These are phyloP conservation scores for Neurospora intermedia DNA, from an alignment of 495 filamentous ascomycete species.

Conservation along the genomic window DNA sequence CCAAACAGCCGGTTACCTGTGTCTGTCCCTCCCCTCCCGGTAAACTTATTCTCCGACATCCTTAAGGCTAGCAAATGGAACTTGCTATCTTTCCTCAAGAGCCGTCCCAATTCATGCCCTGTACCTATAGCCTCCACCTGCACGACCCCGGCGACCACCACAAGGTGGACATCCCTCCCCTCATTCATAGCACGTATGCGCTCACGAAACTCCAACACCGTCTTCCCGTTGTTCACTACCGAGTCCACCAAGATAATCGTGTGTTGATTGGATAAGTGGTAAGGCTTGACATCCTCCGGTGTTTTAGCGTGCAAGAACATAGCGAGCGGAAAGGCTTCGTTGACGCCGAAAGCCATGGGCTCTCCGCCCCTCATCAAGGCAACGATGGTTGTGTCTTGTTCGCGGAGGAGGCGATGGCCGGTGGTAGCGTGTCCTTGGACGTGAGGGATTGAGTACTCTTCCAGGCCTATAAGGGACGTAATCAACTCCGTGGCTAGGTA, in stretches of 20 bases:
- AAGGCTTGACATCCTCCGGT: conserved; percentile 32
- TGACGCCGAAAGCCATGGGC: conserved; percentile 56
- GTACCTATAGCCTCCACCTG: conserved; percentile 30
- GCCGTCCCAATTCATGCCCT: conserved; percentile 15
- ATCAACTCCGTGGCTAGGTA: conserved; percentile 46
- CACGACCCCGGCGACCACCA: conserved; percentile 48
- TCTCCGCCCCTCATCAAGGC: conserved; percentile 58
- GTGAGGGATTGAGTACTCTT: conserved; percentile 41
- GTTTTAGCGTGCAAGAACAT: conserved; percentile 45
- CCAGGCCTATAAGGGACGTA: conserved; percentile 39
- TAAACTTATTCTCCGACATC: conserved; percentile 45
- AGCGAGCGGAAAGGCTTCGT: conserved; percentile 42
- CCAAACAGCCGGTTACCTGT: conserved; percentile 54
- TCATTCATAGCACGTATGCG: conserved; percentile 33
- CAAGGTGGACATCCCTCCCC: conserved; percentile 31
- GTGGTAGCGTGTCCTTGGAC: conserved; percentile 38
- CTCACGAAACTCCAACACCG: conserved; percentile 42
- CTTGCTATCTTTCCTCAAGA: conserved; percentile 11
- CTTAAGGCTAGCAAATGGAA: conserved; percentile 43
- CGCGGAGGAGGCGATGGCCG: conserved; percentile 43
- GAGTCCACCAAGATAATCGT: conserved; percentile 51
- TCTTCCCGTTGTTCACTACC: conserved; percentile 48
- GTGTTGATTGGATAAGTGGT: conserved; percentile 30
- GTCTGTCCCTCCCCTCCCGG: conserved; percentile 41
- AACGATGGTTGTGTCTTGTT: conserved; percentile 46